phyloP scores from a whole-genome alignment of 2,329 filamentous ascomycete genomes.

The Aureobasidium namibiae region DNA sequence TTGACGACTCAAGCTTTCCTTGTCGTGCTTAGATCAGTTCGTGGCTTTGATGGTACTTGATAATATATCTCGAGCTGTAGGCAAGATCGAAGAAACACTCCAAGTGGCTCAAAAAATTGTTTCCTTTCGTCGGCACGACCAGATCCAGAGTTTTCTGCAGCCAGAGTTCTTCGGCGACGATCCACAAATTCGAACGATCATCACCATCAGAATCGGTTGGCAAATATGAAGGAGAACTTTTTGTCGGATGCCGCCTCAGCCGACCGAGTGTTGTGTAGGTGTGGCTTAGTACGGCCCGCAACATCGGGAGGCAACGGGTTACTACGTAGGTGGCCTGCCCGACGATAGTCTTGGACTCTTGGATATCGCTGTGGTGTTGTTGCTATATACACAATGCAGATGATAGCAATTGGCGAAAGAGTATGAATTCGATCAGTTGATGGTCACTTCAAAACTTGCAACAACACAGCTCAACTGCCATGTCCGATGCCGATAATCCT shows the following conservation, averaged over 20 bases:
- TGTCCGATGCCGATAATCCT: not conserved
- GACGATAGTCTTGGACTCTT: not conserved
- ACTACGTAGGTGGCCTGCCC: slow-evolving; percentile 6
- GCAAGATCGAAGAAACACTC: not conserved
- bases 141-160: not conserved
- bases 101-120: no score
- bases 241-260: not conserved
- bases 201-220: not conserved
- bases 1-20: not conserved
- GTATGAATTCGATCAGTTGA: not conserved
- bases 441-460: not conserved
- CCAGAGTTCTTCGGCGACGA: not conserved
- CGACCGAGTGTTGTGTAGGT: not conserved
- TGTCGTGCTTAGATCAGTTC: not conserved
- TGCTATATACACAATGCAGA: no score
- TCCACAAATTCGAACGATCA: not conserved
- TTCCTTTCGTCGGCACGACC: not conserved
- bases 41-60: not conserved
- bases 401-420: not conserved
- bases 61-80: not conserved
- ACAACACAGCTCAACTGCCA: not conserved
- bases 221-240: not conserved
- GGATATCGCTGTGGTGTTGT: no score
- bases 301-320: slow-evolving; percentile 1
- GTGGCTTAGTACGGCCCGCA: slow-evolving; percentile 4